phyloP scores from a whole-genome alignment of 208 protist genomes.

The Trypanosoma theileri region DNA sequence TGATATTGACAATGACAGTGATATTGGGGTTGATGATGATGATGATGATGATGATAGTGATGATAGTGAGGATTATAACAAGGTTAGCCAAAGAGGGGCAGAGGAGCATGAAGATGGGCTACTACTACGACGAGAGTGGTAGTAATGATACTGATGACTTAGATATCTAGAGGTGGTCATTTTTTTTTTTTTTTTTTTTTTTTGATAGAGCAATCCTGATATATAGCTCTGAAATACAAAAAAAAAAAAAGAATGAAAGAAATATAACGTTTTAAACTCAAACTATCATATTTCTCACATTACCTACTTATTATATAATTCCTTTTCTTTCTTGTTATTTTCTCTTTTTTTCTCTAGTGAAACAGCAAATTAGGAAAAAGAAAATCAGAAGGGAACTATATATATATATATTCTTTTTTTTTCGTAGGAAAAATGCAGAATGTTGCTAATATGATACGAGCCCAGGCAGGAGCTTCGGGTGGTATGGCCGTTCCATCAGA shows the following conservation, averaged over 20 bases:
- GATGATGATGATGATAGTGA: background rate
- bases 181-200: slow-evolving; percentile 1
- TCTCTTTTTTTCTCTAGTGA: background rate
- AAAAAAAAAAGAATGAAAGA: slow-evolving; percentile 1
- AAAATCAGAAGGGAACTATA: slow-evolving; percentile 1
- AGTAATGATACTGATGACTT: background rate
- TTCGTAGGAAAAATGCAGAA: slow-evolving; percentile 15
- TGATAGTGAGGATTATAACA: background rate
- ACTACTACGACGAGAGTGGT: background rate
- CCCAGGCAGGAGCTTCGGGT: background rate
- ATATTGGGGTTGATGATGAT: background rate
- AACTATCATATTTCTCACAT: too few relatives aligned
- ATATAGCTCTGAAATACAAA: slow-evolving; percentile 1
- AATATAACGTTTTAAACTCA: background rate
- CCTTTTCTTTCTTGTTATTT: too few relatives aligned
- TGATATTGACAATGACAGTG: background rate
- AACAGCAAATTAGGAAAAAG: background rate
- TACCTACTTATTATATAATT: too few relatives aligned
- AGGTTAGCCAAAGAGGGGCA: background rate
- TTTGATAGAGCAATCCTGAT: background rate
- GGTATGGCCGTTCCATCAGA: slow-evolving; percentile 33
- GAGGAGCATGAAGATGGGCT: background rate
- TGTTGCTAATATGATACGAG: slow-evolving; percentile 19
- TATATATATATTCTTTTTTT: too few relatives aligned
- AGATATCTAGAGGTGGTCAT: slow-evolving; percentile 7